Evolutionary conservation across 176 grass and related monocot genomes (phyloP), one percentile per base, ranked within the genome.

Genomic region (Coix lacrymajobi): DNA sequence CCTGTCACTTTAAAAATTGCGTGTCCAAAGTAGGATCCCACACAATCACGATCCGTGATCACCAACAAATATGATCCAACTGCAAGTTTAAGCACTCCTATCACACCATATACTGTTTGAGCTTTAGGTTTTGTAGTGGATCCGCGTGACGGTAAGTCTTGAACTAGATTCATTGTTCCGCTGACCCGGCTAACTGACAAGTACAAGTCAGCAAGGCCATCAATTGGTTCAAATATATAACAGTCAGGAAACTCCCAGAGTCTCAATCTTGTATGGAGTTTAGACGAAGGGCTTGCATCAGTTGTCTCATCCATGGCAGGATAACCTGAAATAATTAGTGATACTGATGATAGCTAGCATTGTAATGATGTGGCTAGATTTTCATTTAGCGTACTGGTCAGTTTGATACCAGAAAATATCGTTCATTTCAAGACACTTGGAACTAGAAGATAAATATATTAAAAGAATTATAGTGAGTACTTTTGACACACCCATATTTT

Each of bases 31-130:
- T 95, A 93, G 81, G 88, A 89, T 73, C 96, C 96, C 78, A 95
- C 90, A 86, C 87, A 88, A 79, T 95, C 90, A 87, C 88, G 87
- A 28, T 90, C 87, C 25, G 87, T 92, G 82, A 98, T 84, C 67
- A 95, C 88, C 60, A 98, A 63, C 73, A 98, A 74, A 88, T 98
- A 98, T 48, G 92, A 88, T 26, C 96, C 96, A 63, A 93, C 82
- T 90, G 94, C 84, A 85, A 95, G 96, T 83, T 92, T 98, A 73
- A 98, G 89, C 71, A 93, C 82, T 77, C 96, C 96, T 62, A 98
- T 71, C 71, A 98, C 78, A 68, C 96, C 96, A 87, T 77, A 98
- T 36, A 93, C 82, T 64, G 56, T 93, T 57, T 25, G 83, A 78
- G 88, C 79, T 79, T 90, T 98, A 22, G 84, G 86, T 56, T 84